A percentile compares a stretch with the other conserved stretches of the same genome.
These are phyloP conservation scores for Eucalyptus erythrocorys DNA, from an alignment of 345 rosid genomes.

Conservation along the genomic window DNA sequence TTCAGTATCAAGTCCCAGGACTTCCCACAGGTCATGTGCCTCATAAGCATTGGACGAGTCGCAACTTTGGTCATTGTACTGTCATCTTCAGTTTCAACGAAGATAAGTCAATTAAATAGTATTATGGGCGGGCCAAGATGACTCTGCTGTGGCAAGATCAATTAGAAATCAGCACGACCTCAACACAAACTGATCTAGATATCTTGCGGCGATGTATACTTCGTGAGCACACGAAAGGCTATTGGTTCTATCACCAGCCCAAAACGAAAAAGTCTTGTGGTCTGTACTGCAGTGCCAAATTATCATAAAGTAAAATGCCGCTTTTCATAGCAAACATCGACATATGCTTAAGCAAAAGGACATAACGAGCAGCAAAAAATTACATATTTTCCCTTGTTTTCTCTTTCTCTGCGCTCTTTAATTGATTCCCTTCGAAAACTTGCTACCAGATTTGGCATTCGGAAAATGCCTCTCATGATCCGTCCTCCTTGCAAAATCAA, in stretches of 20 bases:
- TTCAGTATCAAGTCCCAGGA: neutral
- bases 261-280: neutral
- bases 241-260: neutral
- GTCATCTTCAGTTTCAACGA: neutral
- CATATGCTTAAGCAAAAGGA: neutral
- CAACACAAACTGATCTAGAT: no score
- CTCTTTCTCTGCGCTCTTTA: neutral
- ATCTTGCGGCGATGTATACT: neutral
- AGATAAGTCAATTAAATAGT: no score
- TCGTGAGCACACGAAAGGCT: neutral
- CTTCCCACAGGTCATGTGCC: neutral
- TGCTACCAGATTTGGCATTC: neutral
- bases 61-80: neutral
- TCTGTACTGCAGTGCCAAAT: neutral
- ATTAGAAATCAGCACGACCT: no score
- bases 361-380: neutral
- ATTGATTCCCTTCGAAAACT: neutral
- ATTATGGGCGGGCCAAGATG: no score
- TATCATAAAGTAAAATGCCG: neutral
- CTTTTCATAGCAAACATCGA: neutral
- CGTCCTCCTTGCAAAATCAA: neutral
- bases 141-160: no score
- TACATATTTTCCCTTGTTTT: neutral
- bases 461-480: neutral
- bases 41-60: neutral